Evolutionary conservation across 1,284 basidiomycete species (phyloP), one percentile per base, ranked within the genome.

Genomic region (Cutaneotrichosporon sp.): DNA sequence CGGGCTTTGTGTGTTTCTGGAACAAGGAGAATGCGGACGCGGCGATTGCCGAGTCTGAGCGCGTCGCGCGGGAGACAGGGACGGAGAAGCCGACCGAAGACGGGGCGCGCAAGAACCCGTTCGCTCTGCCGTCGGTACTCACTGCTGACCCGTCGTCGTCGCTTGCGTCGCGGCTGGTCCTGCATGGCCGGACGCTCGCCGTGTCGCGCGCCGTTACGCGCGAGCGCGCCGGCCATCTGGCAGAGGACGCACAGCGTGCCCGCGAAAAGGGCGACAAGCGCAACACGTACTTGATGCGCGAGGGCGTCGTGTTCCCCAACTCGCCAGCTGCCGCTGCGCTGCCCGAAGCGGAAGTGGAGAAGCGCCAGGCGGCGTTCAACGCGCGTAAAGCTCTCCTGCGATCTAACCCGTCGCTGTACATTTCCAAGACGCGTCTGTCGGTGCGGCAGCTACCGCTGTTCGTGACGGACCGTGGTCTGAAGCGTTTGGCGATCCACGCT

Each of bases 1-100:
- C 92, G 0, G 96, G 91, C 0, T 99, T 99, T 70, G 91, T 88
- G 0, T 97, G 92, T 73, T 97, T 96, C 77, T 97, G 94, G 94
- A 91, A 94, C 59, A 83, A 82, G 58, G 87, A 85, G 56, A 87
- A 94, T 59, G 94, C 93, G 4, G 87, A 94, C 64, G 84, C 84
- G 54, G 90, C 85, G 4, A 80, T 97, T 33, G 80, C 83, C 48
- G 88, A 91, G 68, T 88, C 90, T 44, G 84, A 88, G 37, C 78
- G 86, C 4, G 77, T 91, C 5, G 81, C 81, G 20, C 67, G 77
- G 40, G 87, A 89, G 72, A 76, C 74, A 10, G 76, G 75, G 10
- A 67, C 74, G 3, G 30, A 23, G 4, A 22, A 21, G 21, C 40
- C 40, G 22, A 5, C 5, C 23, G 75, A 76, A 53, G 60, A 63